Base-by-base conservation (phyloP, 1,284 basidiomycete genomes). In the Boletus smithii region DNA sequence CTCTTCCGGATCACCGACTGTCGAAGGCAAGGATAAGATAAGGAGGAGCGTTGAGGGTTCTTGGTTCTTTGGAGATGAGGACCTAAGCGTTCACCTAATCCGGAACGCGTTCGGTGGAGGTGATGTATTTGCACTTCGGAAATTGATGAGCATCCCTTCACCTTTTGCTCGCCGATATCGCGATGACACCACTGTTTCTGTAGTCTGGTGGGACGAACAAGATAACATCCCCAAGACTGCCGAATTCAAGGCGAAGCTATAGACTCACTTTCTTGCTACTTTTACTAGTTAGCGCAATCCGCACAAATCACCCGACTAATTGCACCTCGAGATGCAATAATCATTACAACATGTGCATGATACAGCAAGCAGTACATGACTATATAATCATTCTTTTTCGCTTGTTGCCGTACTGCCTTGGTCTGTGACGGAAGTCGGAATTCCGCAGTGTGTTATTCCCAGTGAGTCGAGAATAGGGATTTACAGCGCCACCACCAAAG, bases 61-160 rank as follows among this genome's bases (percentile, higher is more conserved):
- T 16, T 95, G 91, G 89, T 79, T 82, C 11, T 97, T 92, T 62
- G 81, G 81, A 51, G 95, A 99, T 65, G 81, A 83, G 27, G 94
- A 97, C 63, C 72, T 93, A 45, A 82, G 89, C 44, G 87, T 92
- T 14, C 97, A 98, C 69, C 73, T 99, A 30, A 93, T 98, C 53
- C 78, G 95, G 54, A 99, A 99, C 62, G 91, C 93, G 11, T 82
- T 98, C 50, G 95, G 91, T 23, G 94, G 95, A 16, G 92, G 82
- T 0, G 83, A 97, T 62, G 75, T 80, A 50, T 71, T 70, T 49
- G 70, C 73, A 44, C 74, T 97, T 46, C 79, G 83, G 18, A 80
- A 80, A 62, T 61, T 89, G 53, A 71, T 98, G 60, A 95, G 91
- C 63, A 91, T 99, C 49, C 91, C 91, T 18, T 77, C 90, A 5